Base-by-base conservation (phyloP, 805 yeast genomes). In the Candida verbasci region DNA sequence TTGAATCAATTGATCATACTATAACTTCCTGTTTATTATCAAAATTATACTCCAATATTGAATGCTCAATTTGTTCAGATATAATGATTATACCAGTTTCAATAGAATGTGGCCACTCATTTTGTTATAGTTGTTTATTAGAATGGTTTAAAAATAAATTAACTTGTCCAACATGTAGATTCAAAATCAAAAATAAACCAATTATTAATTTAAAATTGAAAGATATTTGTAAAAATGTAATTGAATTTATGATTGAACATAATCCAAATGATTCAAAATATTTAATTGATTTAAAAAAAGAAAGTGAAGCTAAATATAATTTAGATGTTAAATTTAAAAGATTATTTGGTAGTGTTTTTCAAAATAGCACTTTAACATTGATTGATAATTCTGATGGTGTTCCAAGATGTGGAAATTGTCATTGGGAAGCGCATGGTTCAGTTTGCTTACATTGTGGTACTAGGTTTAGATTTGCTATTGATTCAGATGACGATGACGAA, bases 351-450 rank as follows among this genome's bases (percentile, higher is more conserved):
- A 70, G 68, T 23, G 51, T 70, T 2, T 80, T 82, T 53, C 12
- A 25, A 5, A 58, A 65, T n/a, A 51, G 68, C 12, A 74, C 77
- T 2, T 55, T 67, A 11, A 78, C 82, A 0, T 55, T 78, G 3
- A 62, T 80, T 1, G 88, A 81, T 48, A 63, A 62, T 20, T 75
- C 76, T 20, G 91, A 84, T 48, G 88, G 88, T 2, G 85, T 83
- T 8, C 76, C 83, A 0, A 58, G 91, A 37, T 84, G 93, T 50
- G 75, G 83, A 6, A 72, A 76, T 39, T 84, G 93, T 53, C 87
- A 80, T 49, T 84, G 91, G 91, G 91, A 84, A 48, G 78, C 82
- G 1, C 76, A 75, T 42, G 87, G 85, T 0, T 59, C 70, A 3
- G 64, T 58, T n/a, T 84, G 93, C 49, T 67, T 76, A 5, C 82